Percentiles rank a stretch among this genome's conserved stretches.
These are phyloP conservation scores for Colletotrichum sp. DNA, from an alignment of 2,329 filamentous ascomycete species.

Conservation along the genomic window DNA sequence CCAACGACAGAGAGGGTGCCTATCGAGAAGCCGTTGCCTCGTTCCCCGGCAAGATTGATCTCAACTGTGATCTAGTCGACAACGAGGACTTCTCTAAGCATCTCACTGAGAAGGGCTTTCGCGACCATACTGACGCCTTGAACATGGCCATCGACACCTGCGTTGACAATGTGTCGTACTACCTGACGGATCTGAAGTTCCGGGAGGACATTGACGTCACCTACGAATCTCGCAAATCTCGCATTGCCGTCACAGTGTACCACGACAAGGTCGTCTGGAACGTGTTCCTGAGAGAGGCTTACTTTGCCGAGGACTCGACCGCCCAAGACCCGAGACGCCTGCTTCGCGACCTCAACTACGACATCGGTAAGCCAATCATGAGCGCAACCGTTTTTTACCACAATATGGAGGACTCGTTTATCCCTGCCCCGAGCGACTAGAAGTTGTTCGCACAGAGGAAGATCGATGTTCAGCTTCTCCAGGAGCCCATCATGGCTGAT, in stretches of 20 bases:
- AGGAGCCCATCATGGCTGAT: background rate
- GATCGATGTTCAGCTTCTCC: background rate
- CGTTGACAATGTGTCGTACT: background rate
- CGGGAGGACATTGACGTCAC: conserved; percentile 8
- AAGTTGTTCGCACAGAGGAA: conserved; percentile 6
- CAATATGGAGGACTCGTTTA: background rate
- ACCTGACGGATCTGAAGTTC: background rate
- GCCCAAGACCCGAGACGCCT: background rate
- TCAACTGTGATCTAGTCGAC: background rate
- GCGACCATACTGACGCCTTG: background rate
- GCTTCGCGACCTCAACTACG: background rate
- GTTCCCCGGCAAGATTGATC: background rate
- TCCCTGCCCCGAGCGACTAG: conserved; percentile 1
- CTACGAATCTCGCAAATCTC: conserved; percentile 6
- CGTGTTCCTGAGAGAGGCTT: conserved; percentile 7
- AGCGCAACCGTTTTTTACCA: background rate
- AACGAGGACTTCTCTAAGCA: background rate
- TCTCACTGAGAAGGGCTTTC: background rate
- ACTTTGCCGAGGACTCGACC: background rate
- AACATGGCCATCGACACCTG: background rate
- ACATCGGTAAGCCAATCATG: conserved; percentile 1
- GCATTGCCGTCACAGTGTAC: conserved; percentile 11
- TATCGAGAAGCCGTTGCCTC: background rate
- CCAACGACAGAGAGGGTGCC: background rate
- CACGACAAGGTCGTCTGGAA: conserved; percentile 12